Base-by-base conservation (phyloP, 495 filamentous ascomycete species). In the Penicillium chermesinum region DNA sequence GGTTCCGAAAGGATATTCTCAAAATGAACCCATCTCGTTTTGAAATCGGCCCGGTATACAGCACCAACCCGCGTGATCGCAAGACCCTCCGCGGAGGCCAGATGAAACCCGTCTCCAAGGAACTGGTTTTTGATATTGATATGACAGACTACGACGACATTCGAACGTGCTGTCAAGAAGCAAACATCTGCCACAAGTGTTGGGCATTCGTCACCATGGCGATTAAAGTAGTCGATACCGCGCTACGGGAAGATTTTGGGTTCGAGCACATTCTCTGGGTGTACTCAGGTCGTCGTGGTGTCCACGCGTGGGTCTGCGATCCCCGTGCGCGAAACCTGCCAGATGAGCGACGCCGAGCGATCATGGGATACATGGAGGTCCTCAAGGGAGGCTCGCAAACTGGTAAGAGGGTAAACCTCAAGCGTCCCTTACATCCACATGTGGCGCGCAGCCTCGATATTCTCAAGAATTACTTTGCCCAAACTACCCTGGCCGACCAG, bases 231-330 rank as follows among this genome's bases (percentile, higher is more conserved):
- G 73, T 98, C 18, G 90, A 96, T 63, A 77, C 79, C 3, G 88
- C 88, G 2, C 64, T 98, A 42, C 76, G 87, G 49, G 90, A 97
- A 2, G 93, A 98, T 66, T 94, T 97, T 62, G 93, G 90, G 17
- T 98, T 96, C 63, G 79, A 88, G 58, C 91, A 98, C 63, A 90
- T 98, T 53, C 76, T 98, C 57, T 98, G 93, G 93, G 91, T 98
- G 1, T 98, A 96, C 66, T 97, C 93, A 0, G 93, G 93, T 27
- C 86, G 93, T 61, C 81, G 93, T 80, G 93, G 93, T 65, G 89
- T 85, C 13, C 93, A 98, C 82, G 93, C 91, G 7, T 98, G 93
- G 93, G 87, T 98, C n/a, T 96, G 91, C 62, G 93, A 98, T 66
- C 86, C 85, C 49, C 81, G 82, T 39, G 93, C 90, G 3, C 78